phyloP scores from a whole-genome alignment of 805 yeast species.

The Wickerhamiella cacticola region DNA sequence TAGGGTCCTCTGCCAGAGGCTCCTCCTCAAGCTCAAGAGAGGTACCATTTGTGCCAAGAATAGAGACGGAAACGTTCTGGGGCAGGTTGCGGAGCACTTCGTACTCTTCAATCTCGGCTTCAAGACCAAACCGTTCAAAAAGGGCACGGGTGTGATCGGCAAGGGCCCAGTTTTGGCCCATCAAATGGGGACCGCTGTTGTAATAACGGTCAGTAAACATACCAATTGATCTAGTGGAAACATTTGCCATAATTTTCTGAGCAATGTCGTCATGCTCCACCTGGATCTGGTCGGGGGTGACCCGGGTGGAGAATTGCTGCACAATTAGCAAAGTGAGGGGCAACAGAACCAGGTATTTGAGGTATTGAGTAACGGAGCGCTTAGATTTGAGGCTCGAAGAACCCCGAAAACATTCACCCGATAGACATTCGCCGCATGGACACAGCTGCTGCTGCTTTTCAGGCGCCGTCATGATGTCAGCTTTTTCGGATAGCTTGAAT shows the following conservation, averaged over 20 bases:
- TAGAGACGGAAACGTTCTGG: slow-evolving; percentile 37
- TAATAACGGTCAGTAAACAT: slow-evolving; percentile 20
- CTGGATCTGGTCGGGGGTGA: not conserved
- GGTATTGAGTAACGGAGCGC: not conserved
- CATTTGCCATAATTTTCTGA: slow-evolving; percentile 5
- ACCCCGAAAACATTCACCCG: not conserved
- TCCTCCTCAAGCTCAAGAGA: slow-evolving; percentile 44
- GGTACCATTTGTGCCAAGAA: slow-evolving; percentile 27
- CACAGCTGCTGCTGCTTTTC: slow-evolving; percentile 6
- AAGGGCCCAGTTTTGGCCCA: slow-evolving; percentile 30
- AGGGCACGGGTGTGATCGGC: slow-evolving; percentile 48
- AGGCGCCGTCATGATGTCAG: slow-evolving; percentile 5
- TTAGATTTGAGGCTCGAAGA: not conserved
- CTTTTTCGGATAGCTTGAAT: not conserved
- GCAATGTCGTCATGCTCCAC: not conserved
- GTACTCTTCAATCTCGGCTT: slow-evolving; percentile 42
- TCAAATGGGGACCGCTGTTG: slow-evolving; percentile 26
- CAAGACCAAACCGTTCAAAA: slow-evolving; percentile 50
- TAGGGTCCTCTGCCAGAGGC: slow-evolving; percentile 40
- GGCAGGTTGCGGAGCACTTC: slow-evolving; percentile 58
- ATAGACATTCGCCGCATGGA: slow-evolving; percentile 1
- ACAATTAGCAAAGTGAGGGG: not conserved
- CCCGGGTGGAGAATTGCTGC: not conserved
- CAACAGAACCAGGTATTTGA: not conserved
- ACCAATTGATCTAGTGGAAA: slow-evolving; percentile 15